Evolutionary conservation across 192 early-diverging fungal species (phyloP).

Genomic region (Umbelopsis sp.): DNA sequence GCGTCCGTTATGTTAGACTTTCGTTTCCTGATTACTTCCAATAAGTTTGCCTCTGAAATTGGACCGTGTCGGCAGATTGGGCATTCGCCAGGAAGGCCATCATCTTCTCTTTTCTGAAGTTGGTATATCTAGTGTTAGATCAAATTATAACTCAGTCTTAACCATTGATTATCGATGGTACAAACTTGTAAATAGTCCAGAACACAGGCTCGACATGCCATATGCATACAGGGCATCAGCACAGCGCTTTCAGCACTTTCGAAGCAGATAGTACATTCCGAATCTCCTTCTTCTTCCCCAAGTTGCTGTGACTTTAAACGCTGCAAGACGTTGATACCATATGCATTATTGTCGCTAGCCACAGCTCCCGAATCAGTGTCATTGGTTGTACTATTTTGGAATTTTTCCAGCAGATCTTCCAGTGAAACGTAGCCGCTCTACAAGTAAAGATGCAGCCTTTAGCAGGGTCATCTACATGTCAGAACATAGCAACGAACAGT

Average conservation of each 20-base stretch:
- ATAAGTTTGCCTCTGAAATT: conserved; percentile 42
- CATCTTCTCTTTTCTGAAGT: conserved; percentile 43
- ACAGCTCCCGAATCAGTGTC: not conserved
- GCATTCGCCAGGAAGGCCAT: conserved; percentile 52
- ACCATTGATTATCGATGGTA: not conserved
- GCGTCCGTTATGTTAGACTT: not conserved
- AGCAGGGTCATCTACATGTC: not conserved
- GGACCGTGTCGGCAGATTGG: conserved; percentile 55
- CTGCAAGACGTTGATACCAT: conserved; percentile 44
- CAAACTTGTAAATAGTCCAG: conserved; percentile 52
- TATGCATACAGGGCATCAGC: conserved; percentile 59
- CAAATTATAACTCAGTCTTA: not conserved
- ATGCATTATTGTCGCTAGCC: conserved; percentile 22
- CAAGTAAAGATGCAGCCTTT: not conserved
- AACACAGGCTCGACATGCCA: conserved; percentile 54
- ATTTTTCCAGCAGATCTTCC: conserved; percentile 46
- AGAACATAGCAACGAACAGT: not conserved
- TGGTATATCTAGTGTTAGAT: not conserved
- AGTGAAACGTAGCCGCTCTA: conserved; percentile 42
- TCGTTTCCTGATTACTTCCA: conserved; percentile 37
- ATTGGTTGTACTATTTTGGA: conserved; percentile 3
- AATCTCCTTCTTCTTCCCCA: not conserved
- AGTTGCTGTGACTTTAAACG: conserved; percentile 26
- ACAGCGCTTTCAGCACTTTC: conserved; percentile 50
- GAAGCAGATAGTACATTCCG: conserved; percentile 60